Percentiles rank a stretch among this genome's conserved stretches.
These are phyloP conservation scores for Botrytis elliptica DNA, from an alignment of 2,329 filamentous ascomycete species.

Conservation along the genomic window DNA sequence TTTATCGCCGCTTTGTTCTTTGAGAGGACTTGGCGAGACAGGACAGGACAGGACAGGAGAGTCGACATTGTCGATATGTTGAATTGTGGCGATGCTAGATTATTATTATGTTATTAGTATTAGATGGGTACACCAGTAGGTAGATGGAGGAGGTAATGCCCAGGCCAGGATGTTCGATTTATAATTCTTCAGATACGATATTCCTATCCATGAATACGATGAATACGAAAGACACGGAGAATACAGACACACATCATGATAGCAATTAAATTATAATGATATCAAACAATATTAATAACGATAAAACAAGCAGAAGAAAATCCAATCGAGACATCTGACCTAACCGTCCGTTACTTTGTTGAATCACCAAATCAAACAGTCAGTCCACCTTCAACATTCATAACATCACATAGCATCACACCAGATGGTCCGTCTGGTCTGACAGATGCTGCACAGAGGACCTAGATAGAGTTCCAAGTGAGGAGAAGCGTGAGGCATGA, in stretches of 20 bases:
- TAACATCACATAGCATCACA: not conserved
- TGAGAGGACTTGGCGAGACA: not conserved
- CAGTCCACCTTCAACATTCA: not conserved
- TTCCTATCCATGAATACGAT: not conserved
- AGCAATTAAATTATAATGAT: too few relatives aligned
- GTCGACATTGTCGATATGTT: not conserved
- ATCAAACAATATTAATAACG: not conserved
- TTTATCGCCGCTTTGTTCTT: slow-evolving; percentile 7
- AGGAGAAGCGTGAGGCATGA: not conserved
- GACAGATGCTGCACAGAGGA: not conserved
- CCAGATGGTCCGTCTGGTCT: not conserved
- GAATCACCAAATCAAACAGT: not conserved
- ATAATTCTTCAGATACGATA: not conserved
- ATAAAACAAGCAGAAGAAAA: not conserved
- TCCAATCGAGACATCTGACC: not conserved
- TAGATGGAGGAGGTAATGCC: not conserved
- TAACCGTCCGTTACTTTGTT: not conserved
- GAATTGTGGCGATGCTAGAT: not conserved
- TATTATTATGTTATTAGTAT: not conserved
- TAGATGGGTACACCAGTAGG: too few relatives aligned
- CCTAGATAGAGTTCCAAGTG: not conserved
- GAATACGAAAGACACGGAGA: not conserved
- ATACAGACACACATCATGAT: not conserved
- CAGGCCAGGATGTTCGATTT: not conserved
- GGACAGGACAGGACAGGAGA: not conserved